phyloP scores from a whole-genome alignment of 1,284 basidiomycete genomes.

The Melampsora abietis-canadensis region DNA sequence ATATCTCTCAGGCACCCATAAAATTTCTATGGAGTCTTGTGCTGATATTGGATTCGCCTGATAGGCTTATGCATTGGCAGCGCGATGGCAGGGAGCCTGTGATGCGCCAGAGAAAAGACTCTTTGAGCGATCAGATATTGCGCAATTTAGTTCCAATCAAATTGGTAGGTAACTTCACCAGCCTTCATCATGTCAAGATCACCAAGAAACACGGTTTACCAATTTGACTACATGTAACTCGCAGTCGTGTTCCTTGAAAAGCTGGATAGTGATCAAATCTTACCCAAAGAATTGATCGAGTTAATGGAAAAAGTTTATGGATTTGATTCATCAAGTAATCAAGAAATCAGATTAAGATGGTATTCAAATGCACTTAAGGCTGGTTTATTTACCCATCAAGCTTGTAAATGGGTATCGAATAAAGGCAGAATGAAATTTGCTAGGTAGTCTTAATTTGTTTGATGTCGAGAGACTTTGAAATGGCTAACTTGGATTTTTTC shows the following conservation, averaged over 20 bases:
- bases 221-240: neutral
- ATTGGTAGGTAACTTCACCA: slow-evolving; percentile 23
- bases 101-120: slow-evolving; percentile 8
- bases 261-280: slow-evolving; percentile 15
- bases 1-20: neutral
- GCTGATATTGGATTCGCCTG: neutral
- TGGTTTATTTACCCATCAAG: slow-evolving; percentile 55
- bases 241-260: slow-evolving; percentile 42
- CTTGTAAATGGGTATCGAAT: slow-evolving; percentile 46
- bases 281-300: slow-evolving; percentile 13
- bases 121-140: slow-evolving; percentile 34
- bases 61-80: slow-evolving; percentile 63
- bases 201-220: neutral
- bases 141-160: slow-evolving; percentile 37
- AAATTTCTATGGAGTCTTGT: neutral
- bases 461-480: neutral
- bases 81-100: slow-evolving; percentile 70
- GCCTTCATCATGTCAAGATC: neutral
- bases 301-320: slow-evolving; percentile 21
- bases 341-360: slow-evolving; percentile 68
- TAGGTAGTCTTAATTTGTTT: slow-evolving; percentile 56
- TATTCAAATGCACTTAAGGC: slow-evolving; percentile 65
- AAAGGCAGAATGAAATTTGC: slow-evolving; percentile 74
- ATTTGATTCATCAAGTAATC: slow-evolving; percentile 34
- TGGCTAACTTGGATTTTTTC: too few species aligned